phyloP scores from a whole-genome alignment of 352 stramenopile species.

The Pythium dissimile region DNA sequence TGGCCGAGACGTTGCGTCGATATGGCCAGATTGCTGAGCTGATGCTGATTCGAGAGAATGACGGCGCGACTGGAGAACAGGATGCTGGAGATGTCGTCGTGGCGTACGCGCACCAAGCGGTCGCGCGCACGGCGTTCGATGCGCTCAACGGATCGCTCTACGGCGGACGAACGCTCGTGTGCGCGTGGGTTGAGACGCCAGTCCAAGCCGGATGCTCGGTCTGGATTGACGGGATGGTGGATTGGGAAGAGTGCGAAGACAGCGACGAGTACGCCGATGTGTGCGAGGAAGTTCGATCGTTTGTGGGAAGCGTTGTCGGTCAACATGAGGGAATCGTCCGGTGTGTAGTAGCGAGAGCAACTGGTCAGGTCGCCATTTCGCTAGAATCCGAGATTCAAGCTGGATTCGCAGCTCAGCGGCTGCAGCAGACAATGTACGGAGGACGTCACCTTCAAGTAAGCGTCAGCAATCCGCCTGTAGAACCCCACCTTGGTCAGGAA shows the following conservation, averaged over 20 bases:
- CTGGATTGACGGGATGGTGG: slow-evolving; percentile 28
- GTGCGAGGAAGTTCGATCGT: slow-evolving; percentile 27
- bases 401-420: neutral
- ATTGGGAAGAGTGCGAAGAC: slow-evolving; percentile 43
- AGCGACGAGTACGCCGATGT: slow-evolving; percentile 51
- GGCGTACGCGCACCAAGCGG: neutral
- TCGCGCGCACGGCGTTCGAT: slow-evolving; percentile 14
- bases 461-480: too few relatives aligned
- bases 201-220: neutral
- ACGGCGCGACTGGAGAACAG: neutral
- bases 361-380: slow-evolving; percentile 2
- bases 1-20: neutral
- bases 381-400: neutral
- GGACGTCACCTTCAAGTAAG: neutral
- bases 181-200: slow-evolving; percentile 8
- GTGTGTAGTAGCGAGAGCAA: slow-evolving; percentile 18
- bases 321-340: slow-evolving; percentile 19
- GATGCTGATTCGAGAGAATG: neutral
- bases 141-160: slow-evolving; percentile 21
- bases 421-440: slow-evolving; percentile 1
- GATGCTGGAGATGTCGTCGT: slow-evolving; percentile 15
- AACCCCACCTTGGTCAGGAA: too few relatives aligned
- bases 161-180: slow-evolving; percentile 13
- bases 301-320: slow-evolving; percentile 20
- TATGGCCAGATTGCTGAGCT: neutral